Evolutionary conservation across 2,329 filamentous ascomycete species (phyloP), one percentile per base, ranked within the genome.

Genomic region (Colletotrichum musicola): DNA sequence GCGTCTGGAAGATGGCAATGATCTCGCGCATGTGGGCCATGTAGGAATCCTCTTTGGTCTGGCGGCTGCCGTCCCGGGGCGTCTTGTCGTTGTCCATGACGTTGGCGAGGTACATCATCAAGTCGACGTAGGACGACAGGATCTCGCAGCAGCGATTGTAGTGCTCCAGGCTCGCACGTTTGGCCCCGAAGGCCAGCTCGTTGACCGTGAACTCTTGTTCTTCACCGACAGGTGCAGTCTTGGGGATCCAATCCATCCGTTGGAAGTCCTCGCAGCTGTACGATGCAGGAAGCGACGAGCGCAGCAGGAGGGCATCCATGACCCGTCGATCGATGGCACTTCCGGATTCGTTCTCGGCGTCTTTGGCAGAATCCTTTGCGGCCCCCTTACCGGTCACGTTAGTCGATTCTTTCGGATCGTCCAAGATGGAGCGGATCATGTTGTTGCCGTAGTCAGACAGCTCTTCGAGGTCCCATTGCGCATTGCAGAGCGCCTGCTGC

Each of bases 401-500:
- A 4, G 65, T n/a, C 3, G 25, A 4, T 27, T 25, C 40, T 6
- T 14, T 25, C 22, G 4, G 22, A 25, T 25, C 22, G 22, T 4
- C 22, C 22, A 25, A 4, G 22, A 25, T 2, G 22, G 22, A 25
- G 22, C 22, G 30, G 25, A 61, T 25, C 14, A 68, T 27, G 4
- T 38, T 2, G 22, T 13, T 22, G 10, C 60, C 6, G 22, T 49
- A 46, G 4, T 35, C 47, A 13, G 62, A 46, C 4, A 71, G 50
- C 20, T 69, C 63, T 1, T 76, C 71, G 3, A 73, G 66, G 12
- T 79, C 75, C 70, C 80, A 74, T 18, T 74, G 69, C 3, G 72
- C 74, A 25, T 72, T 71, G 13, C 72, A 74, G 2, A 81, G 64
- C 2, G 75, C 72, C 61, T 76, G 74, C 46, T 80, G 77, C 1